These are phyloP conservation scores for Nicotiana tabacum DNA, from an alignment of 257 asterid species.

Conservation along the genomic window DNA sequence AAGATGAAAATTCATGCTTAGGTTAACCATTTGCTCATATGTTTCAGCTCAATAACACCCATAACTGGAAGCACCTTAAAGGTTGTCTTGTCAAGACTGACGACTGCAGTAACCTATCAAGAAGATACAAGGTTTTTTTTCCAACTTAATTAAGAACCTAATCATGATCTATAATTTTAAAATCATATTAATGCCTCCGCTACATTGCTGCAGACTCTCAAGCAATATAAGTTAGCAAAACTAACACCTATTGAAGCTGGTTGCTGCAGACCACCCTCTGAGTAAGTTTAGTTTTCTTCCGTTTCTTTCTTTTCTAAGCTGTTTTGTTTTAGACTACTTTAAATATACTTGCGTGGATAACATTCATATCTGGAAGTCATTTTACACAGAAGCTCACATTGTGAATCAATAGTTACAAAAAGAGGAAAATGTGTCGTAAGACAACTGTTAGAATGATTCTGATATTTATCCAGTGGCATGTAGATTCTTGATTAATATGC, in stretches of 20 bases:
- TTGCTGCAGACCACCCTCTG: constrained; percentile 92
- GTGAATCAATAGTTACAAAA: background rate
- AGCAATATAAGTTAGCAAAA: constrained; percentile 56
- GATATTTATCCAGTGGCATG: background rate
- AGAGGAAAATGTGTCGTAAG: background rate
- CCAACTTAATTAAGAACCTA: background rate
- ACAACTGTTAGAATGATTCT: background rate
- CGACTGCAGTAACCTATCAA: constrained; percentile 67
- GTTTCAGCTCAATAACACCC: constrained; percentile 72
- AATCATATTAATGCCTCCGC: background rate
- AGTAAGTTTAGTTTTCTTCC: constrained; percentile 33
- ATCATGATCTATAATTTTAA: background rate
- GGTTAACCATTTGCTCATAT: background rate
- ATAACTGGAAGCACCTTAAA: constrained; percentile 70
- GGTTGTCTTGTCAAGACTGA: constrained; percentile 79
- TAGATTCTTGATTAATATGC: background rate
- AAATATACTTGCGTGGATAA: background rate
- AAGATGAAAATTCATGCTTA: background rate
- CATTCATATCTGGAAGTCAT: background rate
- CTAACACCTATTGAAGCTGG: constrained; percentile 91
- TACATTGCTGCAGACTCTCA: constrained; percentile 44
- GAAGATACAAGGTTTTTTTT: constrained; percentile 48
- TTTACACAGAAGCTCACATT: background rate
- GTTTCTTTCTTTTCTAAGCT: background rate
- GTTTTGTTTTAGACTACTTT: background rate